Percentiles rank a stretch among this genome's conserved stretches.
These are phyloP conservation scores for Cucurbita maxima DNA, from an alignment of 306 rosid species.

Conservation along the genomic window DNA sequence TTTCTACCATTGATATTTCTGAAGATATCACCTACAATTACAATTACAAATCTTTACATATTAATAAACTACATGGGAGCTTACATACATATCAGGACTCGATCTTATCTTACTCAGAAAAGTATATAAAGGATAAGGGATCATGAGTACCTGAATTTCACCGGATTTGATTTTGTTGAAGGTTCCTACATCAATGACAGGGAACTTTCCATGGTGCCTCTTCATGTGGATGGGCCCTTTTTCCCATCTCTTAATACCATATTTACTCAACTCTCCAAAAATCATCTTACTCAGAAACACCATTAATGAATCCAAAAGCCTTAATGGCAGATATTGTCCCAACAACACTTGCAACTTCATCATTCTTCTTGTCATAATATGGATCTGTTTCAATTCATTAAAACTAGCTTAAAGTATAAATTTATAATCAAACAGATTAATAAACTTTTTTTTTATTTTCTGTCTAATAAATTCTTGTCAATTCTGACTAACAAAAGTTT, in stretches of 20 bases:
- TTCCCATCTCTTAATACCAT: constrained; percentile 32
- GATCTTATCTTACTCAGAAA: no score
- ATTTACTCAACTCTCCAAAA: constrained; percentile 34
- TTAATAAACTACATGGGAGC: no score
- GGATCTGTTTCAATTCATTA: constrained; percentile 25
- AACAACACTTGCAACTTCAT: constrained; percentile 21
- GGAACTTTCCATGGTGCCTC: constrained; percentile 42
- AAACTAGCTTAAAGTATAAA: no score
- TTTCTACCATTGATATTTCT: constrained; percentile 31
- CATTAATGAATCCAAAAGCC: constrained; percentile 32
- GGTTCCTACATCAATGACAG: constrained; percentile 39
- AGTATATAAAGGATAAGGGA: no score
- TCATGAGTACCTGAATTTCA: constrained; percentile 31
- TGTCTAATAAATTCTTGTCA: no score
- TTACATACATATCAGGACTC: no score
- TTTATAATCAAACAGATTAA: no score
- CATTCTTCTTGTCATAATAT: constrained; percentile 35
- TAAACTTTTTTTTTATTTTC: no score
- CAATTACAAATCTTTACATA: neutral
- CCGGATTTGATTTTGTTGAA: constrained; percentile 33
- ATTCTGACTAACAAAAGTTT: no score
- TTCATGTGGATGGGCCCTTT: constrained; percentile 63
- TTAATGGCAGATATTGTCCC: constrained; percentile 21
- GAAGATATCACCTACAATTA: constrained; percentile 24
- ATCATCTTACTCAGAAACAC: constrained; percentile 31